These are phyloP conservation scores for Blastocystis sp. DNA, from an alignment of 352 stramenopile genomes.

Conservation along the genomic window DNA sequence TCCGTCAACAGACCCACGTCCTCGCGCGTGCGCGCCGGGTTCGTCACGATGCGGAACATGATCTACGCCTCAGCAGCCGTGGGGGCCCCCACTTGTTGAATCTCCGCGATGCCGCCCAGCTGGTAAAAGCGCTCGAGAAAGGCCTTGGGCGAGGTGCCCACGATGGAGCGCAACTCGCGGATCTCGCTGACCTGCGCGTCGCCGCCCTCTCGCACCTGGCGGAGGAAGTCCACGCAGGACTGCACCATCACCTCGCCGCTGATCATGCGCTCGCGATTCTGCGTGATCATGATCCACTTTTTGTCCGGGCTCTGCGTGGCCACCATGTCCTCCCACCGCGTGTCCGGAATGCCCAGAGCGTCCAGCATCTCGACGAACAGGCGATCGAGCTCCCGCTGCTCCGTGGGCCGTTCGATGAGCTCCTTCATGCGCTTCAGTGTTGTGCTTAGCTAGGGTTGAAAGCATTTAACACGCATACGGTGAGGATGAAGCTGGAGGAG, in stretches of 20 bases:
- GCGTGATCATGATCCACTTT: conserved; percentile 45
- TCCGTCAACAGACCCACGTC: conserved; percentile 18
- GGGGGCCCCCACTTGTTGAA: background rate
- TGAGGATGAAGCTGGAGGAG: conserved; percentile 46
- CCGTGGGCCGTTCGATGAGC: background rate
- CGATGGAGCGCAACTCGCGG: conserved; percentile 29
- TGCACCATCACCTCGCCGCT: conserved; percentile 40
- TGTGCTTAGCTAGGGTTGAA: conserved; percentile 1
- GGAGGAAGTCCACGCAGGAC: conserved; percentile 41
- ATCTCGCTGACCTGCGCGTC: conserved; percentile 38
- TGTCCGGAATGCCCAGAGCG: conserved; percentile 42
- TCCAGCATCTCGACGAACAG: conserved; percentile 56
- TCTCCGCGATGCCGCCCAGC: conserved; percentile 4
- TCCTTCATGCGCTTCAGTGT: conserved; percentile 29
- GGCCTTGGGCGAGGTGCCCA: conserved; percentile 36
- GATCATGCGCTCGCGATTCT: conserved; percentile 30
- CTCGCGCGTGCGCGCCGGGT: background rate
- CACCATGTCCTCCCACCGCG: conserved; percentile 39
- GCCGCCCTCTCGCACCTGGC: background rate
- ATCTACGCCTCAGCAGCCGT: background rate
- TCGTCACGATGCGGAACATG: conserved; percentile 8
- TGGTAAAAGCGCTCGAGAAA: conserved; percentile 48
- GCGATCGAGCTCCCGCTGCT: conserved; percentile 22
- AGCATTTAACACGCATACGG: background rate
- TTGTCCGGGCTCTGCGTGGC: conserved; percentile 1